Evolutionary conservation across 2,329 filamentous ascomycete species (phyloP), one percentile per base, ranked within the genome.

Genomic region (Stylonectria norvegica): DNA sequence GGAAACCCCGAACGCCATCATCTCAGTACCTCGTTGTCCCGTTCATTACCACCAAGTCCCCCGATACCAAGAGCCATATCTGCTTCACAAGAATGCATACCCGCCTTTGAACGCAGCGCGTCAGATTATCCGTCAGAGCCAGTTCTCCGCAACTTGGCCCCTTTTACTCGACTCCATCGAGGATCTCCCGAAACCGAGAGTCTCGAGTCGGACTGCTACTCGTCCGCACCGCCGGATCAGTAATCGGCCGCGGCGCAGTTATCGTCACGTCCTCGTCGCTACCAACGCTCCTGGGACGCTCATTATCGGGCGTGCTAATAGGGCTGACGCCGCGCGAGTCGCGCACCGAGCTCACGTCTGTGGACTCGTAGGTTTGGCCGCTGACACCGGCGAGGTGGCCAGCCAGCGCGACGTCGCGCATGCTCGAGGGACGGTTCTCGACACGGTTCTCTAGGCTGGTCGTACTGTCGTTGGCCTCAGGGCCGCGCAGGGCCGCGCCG

Each of bases 171-270:
- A n/a, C n/a, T n/a, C n/a, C n/a, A 30, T 64, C 56, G 40, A 82
- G 70, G 47, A 76, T 73, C 62, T 84, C 80, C 34, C 66, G 67
- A 49, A 84, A 84, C 50, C 69, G 75, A 27, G 79, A 79, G 46
- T 77, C 76, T 38, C 79, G 65, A 4, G 63, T 71, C 1, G 78
- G 76, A 57, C 76, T 81, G 36, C 67, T 68, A 33, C 69, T 69
- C 34, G 66, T 63, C n/a, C 61, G 58, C 15, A 48, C 49, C 0
- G 52, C 55, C 12, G 57, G 50, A 10, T 66, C 65, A 22, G 49
- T 54, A 6, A 72, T 59, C 2, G 55, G 60, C 10, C 57, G 56
- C 2, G 70, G 71, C 7, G 70, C 63, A 17, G 63, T 63, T 10
- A 72, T 60, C 15, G 52, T 51, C 5, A 43, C 25, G 14, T 46